Evolutionary conservation across 2,329 filamentous ascomycete species (phyloP), one percentile per base, ranked within the genome.

Genomic region (Diaporthe australafricana): DNA sequence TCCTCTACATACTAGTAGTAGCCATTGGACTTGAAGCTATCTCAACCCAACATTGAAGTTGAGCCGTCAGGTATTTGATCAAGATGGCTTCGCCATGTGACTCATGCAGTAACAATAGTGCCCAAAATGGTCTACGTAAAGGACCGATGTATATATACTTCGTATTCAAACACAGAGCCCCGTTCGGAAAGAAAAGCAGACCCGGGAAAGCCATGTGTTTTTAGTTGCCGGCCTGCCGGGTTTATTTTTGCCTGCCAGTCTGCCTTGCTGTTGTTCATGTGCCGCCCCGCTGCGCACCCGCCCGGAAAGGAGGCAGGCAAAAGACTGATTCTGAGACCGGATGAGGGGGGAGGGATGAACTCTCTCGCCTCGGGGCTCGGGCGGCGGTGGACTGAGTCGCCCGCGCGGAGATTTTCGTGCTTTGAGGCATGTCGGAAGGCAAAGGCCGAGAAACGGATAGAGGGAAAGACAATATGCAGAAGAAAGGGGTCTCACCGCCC

Each of bases 301-400:
- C 16, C 38, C 11, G 11, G 8, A 40, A 11, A 32, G 30, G 4
- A 3, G 22, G n/a, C 27, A 47, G 57, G 57, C 57, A 48, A 40
- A 63, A 63, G 57, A 63, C 45, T 57, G 57, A 32, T 63, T 48
- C 42, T 63, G 40, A 48, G 57, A 63, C 57, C 57, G 27, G 42
- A 63, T 25, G 57, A 48, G 0, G 0, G 42, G 40, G 27, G 42
- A 63, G 42, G 32, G 57, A 63, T 63, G 42, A 63, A 48, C 57
- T 48, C 42, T 63, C 38, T 35, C 17, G 7, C 52, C 27, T 14
- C 20, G 52, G 30, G 4, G 52, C 52, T 56, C 30, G 52, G 30
- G 52, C 52, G 20, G 52, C 30, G 30, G 52, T 32, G 52, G 20
- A 16, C 30, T 56, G 22, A 60, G 5, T 57, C 55, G 55, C 55